Base-by-base conservation (phyloP, 352 stramenopile species). In the Lagenidium giganteum region DNA sequence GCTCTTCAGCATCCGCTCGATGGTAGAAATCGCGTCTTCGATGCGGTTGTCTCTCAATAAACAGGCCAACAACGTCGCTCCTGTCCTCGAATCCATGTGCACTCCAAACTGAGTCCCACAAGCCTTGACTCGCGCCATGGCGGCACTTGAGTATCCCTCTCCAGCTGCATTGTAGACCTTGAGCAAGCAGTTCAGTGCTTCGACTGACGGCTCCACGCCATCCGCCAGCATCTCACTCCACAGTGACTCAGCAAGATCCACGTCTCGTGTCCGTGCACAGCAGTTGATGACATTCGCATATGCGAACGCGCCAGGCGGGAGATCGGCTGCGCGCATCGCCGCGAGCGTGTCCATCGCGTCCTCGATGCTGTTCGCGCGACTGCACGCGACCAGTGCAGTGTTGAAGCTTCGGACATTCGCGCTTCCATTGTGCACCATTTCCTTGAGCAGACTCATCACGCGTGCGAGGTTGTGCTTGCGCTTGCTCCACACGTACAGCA, bases 261-360 rank as follows among this genome's bases (percentile, higher is more conserved):
- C 40, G 9, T 68, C 23, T 11, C 62, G 58, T 33, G 49, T 61
- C 18, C 56, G 59, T 2, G 66, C 70, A 38, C 78, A 88, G 41
- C 75, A 87, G 41, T 73, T 85, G 43, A 91, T 83, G 32, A 74
- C 33, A 36, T 70, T 80, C 4, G 69, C 67, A 47, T 78, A 87
- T 5, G 75, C 62, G 23, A 70, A 76, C 18, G 49, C 58, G 17
- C 67, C 64, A 0, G 62, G 64, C 12, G 57, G 31, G 2, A 38
- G 52, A 1, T 51, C 57, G 13, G 42, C 42, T 13, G 44, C 52
- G 7, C 61, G 28, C 70, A 88, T 87, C 25, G 73, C 53, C 24
- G 58, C 31, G 8, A 87, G 18, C 22, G 88, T 69, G 11, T 45
- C 36, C 16, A 37, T 50, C 1, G 60, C 78, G 26, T 52, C 48